A percentile compares a stretch with the other conserved stretches of the same genome.
Evolutionary conservation across 805 yeast species (phyloP).

Genomic region (Starmerella geochares): DNA sequence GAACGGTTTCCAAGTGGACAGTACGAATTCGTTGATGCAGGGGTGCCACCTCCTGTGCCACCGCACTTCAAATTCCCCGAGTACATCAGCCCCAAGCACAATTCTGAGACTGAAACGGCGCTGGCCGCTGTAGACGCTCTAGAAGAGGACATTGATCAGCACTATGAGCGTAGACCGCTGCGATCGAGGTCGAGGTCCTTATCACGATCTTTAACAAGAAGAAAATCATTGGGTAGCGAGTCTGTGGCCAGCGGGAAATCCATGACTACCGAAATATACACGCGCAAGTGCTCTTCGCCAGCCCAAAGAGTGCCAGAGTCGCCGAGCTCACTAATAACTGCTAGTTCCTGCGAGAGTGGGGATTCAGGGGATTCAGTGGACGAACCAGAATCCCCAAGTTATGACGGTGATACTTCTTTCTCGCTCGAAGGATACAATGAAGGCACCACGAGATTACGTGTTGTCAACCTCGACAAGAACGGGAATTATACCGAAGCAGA

Average conservation of each 20-base stretch:
- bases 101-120: constrained; percentile 12
- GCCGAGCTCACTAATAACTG: not conserved
- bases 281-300: constrained; percentile 20
- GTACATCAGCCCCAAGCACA: not conserved
- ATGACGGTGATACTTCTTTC: constrained; percentile 9
- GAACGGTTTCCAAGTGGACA: not conserved
- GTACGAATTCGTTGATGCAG: constrained; percentile 15
- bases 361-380: not conserved
- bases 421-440: constrained; percentile 22
- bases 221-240: not conserved
- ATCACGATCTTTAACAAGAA: constrained; percentile 1
- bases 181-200: constrained; percentile 1
- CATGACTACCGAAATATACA: constrained; percentile 19
- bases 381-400: constrained; percentile 13
- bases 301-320: not conserved
- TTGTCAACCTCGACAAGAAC: constrained; percentile 18
- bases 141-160: constrained; percentile 9
- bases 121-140: constrained; percentile 19
- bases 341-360: not conserved
- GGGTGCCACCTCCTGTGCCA: constrained; percentile 24
- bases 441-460: constrained; percentile 19
- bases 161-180: not conserved
- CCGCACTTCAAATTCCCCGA: constrained; percentile 13
- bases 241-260: not conserved
- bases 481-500: not conserved